Evolutionary conservation across 805 yeast species (phyloP).

Genomic region (Spathaspora passalidarum): DNA sequence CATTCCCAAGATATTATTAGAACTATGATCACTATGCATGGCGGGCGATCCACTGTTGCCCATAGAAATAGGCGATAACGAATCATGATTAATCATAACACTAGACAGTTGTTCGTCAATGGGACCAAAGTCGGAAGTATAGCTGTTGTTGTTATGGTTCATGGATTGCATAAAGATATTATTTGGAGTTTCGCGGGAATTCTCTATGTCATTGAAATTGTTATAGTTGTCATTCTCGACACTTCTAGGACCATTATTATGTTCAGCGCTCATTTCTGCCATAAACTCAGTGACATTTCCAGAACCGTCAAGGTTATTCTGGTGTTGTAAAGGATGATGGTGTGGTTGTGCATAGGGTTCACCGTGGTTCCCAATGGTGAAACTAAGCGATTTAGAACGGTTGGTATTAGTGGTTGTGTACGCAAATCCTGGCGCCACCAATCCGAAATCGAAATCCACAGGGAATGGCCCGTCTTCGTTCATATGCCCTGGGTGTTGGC

Average conservation of each 20-base stretch:
- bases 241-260: background rate
- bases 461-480: conserved; percentile 12
- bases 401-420: conserved; percentile 1
- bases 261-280: conserved; percentile 7
- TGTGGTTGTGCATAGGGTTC: background rate
- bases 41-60: background rate
- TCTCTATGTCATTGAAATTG: background rate
- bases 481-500: background rate
- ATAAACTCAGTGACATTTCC: conserved; percentile 5
- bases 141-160: background rate
- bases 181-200: background rate
- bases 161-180: conserved; percentile 1
- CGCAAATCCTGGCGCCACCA: conserved; percentile 4
- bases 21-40: background rate
- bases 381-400: conserved; percentile 1
- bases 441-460: conserved; percentile 22
- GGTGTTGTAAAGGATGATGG: background rate
- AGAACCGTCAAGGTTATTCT: background rate
- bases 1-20: background rate
- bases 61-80: conserved; percentile 4
- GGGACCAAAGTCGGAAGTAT: conserved; percentile 3
- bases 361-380: background rate
- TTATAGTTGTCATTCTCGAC: background rate
- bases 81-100: background rate
- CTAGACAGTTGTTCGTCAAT: conserved; percentile 2